These are phyloP conservation scores for Cocos nucifera DNA, from an alignment of 176 grass and related monocot species.

Conservation along the genomic window DNA sequence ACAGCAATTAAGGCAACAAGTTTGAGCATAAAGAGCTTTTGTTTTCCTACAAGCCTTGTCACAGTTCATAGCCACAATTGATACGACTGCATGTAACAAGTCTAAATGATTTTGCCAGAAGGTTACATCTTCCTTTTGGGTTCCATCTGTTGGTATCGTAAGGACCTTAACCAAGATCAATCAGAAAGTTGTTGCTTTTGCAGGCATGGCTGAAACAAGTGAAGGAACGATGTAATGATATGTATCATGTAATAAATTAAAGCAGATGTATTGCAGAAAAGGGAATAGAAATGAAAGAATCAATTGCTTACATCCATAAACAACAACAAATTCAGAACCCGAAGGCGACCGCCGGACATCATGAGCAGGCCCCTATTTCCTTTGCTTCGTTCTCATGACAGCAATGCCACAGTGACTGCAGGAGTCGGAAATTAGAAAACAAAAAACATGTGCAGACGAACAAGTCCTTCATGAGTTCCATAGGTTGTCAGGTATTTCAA, in stretches of 20 bases:
- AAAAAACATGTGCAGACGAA: conserved; percentile 65
- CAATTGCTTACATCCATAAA: conserved; percentile 75
- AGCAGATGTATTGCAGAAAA: not conserved
- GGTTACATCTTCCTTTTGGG: conserved; percentile 84
- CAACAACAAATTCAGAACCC: conserved; percentile 74
- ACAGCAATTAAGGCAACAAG: conserved; percentile 35
- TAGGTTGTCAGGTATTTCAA: conserved; percentile 87
- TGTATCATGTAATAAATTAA: not conserved
- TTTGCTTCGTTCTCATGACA: conserved; percentile 13
- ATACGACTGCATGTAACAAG: not conserved
- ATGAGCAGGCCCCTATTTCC: conserved; percentile 84
- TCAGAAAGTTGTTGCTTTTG: conserved; percentile 68
- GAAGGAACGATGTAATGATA: conserved; percentile 35
- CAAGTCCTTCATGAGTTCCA: conserved; percentile 69
- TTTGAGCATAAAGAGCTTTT: not conserved
- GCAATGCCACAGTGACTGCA: not conserved
- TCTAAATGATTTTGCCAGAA: conserved; percentile 17
- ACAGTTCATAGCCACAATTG: no score
- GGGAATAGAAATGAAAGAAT: conserved; percentile 13
- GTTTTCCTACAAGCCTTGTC: no score
- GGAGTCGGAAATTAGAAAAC: not conserved
- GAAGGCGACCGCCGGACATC: conserved; percentile 78
- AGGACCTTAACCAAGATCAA: conserved; percentile 89
- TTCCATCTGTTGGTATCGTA: conserved; percentile 96
- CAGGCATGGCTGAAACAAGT: conserved; percentile 61